These are phyloP conservation scores for Scutellaria barbata DNA, from an alignment of 257 asterid genomes.

Conservation along the genomic window DNA sequence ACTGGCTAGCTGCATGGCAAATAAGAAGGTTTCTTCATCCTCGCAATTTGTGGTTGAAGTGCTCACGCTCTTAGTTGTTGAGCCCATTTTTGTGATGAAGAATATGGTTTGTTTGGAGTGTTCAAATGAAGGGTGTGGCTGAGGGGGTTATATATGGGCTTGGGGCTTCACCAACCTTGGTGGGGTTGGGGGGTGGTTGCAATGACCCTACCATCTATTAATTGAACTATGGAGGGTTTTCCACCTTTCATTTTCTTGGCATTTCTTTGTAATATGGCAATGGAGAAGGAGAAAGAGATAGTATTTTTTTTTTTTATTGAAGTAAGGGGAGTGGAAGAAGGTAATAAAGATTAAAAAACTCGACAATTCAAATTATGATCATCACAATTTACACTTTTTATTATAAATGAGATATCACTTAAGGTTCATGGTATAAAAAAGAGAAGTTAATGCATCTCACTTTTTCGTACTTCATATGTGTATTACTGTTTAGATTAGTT, in stretches of 20 bases:
- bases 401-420: no score
- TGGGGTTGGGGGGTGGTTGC: conserved; percentile 33
- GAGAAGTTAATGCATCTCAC: no score
- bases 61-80: conserved; percentile 28
- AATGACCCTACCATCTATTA: conserved; percentile 30
- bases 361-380: no score
- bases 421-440: no score
- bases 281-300: no score
- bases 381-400: no score
- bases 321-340: no score
- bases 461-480: neutral
- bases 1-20: conserved; percentile 71
- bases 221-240: neutral
- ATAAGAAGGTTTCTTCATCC: conserved; percentile 54
- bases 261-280: conserved; percentile 18
- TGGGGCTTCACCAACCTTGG: conserved; percentile 36
- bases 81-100: conserved; percentile 39
- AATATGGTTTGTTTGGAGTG: neutral
- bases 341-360: no score
- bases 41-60: neutral
- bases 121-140: neutral
- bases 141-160: conserved; percentile 30
- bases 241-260: conserved; percentile 14
- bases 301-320: no score
- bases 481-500: no score